Conservation (phyloP, 1,139 yeast species). For the Pichia sp. region DNA sequence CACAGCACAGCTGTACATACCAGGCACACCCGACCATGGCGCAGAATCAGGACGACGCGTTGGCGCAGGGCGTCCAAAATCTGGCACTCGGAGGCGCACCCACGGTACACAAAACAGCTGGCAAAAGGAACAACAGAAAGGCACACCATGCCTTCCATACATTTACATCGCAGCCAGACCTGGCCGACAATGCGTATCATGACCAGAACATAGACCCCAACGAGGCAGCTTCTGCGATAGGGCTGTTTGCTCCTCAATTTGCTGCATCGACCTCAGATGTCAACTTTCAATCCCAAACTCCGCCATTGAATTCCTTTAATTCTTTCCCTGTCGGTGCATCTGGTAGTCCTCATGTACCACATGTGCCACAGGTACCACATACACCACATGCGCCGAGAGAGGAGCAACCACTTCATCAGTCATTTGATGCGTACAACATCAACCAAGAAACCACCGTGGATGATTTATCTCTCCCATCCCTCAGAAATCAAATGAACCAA, state of each 20-base stretch:
- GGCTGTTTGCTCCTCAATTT: constrained; percentile 12
- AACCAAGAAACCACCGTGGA: constrained; percentile 12
- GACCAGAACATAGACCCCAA: constrained; percentile 24
- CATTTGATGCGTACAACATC: constrained; percentile 9
- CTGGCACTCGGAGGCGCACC: neutral
- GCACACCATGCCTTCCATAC: constrained; percentile 24
- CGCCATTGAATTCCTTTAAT: too few relatives aligned
- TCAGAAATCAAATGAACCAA: constrained; percentile 48
- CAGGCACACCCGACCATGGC: too few relatives aligned
- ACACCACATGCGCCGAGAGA: too few relatives aligned
- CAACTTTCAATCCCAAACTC: too few relatives aligned
- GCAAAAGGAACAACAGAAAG: constrained; percentile 11
- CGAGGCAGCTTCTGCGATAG: constrained; percentile 25
- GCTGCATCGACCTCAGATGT: neutral
- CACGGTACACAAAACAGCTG: neutral
- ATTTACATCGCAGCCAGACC: constrained; percentile 13
- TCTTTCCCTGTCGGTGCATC: too few relatives aligned
- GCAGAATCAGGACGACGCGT: too few relatives aligned
- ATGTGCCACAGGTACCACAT: too few relatives aligned
- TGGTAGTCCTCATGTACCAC: too few relatives aligned
- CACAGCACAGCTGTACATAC: too few relatives aligned
- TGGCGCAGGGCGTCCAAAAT: neutral
- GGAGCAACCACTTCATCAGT: too few relatives aligned
- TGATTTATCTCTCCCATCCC: constrained; percentile 42
- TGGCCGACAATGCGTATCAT: neutral